phyloP scores from a whole-genome alignment of 345 rosid genomes.

The Schrenkiella parvula region DNA sequence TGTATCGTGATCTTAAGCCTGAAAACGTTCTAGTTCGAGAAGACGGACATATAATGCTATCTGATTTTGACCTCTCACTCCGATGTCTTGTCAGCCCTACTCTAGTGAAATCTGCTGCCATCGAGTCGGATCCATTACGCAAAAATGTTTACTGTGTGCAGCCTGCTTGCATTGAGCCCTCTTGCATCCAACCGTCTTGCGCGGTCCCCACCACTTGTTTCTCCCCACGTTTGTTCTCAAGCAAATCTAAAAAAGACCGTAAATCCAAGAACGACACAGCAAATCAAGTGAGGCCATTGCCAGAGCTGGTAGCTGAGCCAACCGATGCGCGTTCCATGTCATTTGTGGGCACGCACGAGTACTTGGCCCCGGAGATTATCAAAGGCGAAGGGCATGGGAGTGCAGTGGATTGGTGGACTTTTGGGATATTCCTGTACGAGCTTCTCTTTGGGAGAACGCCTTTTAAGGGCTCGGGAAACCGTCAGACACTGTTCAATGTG shows the following conservation, averaged over 20 bases:
- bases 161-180: conserved; percentile 81
- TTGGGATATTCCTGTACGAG: conserved; percentile 80
- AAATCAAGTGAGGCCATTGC: conserved; percentile 76
- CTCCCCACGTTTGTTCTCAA: conserved; percentile 76
- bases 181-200: conserved; percentile 85
- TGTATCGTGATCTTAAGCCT: conserved; percentile 79
- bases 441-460: conserved; percentile 90
- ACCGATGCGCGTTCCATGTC: conserved; percentile 93
- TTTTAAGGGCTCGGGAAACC: conserved; percentile 86
- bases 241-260: conserved; percentile 74
- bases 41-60: conserved; percentile 80
- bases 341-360: conserved; percentile 89
- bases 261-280: conserved; percentile 66
- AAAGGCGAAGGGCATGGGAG: conserved; percentile 97
- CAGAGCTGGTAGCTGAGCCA: conserved; percentile 92
- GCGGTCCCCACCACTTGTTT: conserved; percentile 82
- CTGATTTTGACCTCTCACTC: conserved; percentile 81
- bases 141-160: conserved; percentile 74
- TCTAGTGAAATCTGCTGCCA: conserved; percentile 54
- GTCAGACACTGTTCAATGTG: conserved; percentile 79
- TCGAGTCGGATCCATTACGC: conserved; percentile 61
- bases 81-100: conserved; percentile 84
- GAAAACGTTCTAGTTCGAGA: conserved; percentile 73
- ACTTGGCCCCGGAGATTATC: conserved; percentile 86
- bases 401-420: conserved; percentile 99